Evolutionary conservation across 768 basidiomycete genomes (phyloP), one percentile per base, ranked within the genome.

Genomic region (Strobilomyces echinocephalus): DNA sequence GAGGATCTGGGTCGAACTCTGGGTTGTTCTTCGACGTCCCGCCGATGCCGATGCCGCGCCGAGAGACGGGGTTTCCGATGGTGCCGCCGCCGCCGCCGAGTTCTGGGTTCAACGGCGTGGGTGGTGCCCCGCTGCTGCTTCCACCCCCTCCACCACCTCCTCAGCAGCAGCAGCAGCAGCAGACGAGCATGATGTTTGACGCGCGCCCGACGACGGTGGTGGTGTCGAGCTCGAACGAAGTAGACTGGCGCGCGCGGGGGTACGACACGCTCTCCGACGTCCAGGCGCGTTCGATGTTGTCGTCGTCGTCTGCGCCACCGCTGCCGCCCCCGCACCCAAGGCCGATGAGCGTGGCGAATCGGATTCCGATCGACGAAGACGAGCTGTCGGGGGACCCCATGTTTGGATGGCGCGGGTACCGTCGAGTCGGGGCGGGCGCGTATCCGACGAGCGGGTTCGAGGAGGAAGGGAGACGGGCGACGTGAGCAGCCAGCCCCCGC

Each of bases 301-400:
- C 56, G 0, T 52, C 53, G 1, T 63, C 60, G 1, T 35, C 44
- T 9, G 30, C 30, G 30, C 30, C 30, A 4, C 4, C 30, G 42
- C n/a, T 36, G 9, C 50, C 63, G 12, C 30, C 30, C 2, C 15
- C 60, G 24, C 46, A 21, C 16, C 16, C 57, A 9, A 56, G 52
- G 8, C 63, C 63, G 2, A 44, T 50, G 47, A 50, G 61, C 10
- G 34, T 66, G 18, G 28, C 52, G 47, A 54, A 44, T 15, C 64
- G 65, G 18, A 36, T 67, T 42, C 64, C 62, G 0, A 42, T 63
- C 8, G 57, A 65, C 0, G 64, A 66, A 31, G 63, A 64, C 7
- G 34, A 40, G 10, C 7, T 38, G 41, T 56, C 59, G 18, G 63
- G 65, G 2, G 63, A 64, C 0, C 46, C 36, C 21, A 34, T 52